Evolutionary conservation across 1,284 basidiomycete genomes (phyloP).

Genomic region (Irpex rosettiformis): DNA sequence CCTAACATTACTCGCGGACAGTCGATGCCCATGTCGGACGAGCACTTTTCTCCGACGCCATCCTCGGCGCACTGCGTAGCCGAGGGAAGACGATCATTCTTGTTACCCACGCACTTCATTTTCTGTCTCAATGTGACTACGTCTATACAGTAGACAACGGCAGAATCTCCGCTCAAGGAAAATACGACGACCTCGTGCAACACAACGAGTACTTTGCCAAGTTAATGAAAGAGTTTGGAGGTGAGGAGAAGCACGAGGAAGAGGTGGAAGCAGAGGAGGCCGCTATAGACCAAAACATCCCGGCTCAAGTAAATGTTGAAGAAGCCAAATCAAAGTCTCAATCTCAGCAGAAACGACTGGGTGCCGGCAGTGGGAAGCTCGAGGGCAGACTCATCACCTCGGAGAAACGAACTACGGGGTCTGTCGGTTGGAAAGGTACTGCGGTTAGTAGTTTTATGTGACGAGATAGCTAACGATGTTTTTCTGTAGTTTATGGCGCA

Average conservation of each 20-base stretch:
- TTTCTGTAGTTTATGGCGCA: slow-evolving; percentile 55
- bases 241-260: slow-evolving; percentile 40
- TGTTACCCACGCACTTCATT: slow-evolving; percentile 74
- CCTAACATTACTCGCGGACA: slow-evolving; percentile 16
- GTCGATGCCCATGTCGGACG: slow-evolving; percentile 74
- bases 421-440: slow-evolving; percentile 51
- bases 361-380: slow-evolving; percentile 57
- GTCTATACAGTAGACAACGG: slow-evolving; percentile 64
- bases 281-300: slow-evolving; percentile 25
- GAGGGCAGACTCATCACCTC: slow-evolving; percentile 62
- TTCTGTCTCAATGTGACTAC: slow-evolving; percentile 64
- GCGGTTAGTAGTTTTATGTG: slow-evolving; percentile 6
- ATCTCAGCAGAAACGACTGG: slow-evolving; percentile 34
- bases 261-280: slow-evolving; percentile 36
- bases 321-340: slow-evolving; percentile 39
- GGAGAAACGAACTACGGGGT: slow-evolving; percentile 64
- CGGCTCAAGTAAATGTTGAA: slow-evolving; percentile 26
- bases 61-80: slow-evolving; percentile 49
- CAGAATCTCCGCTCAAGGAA: slow-evolving; percentile 60
- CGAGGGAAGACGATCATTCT: slow-evolving; percentile 64
- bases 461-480: background rate
- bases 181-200: slow-evolving; percentile 52
- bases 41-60: slow-evolving; percentile 64
- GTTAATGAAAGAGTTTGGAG: slow-evolving; percentile 65
- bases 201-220: slow-evolving; percentile 56